Evolutionary conservation across 495 filamentous ascomycete species (phyloP).

Genomic region (Penicillium soppii): DNA sequence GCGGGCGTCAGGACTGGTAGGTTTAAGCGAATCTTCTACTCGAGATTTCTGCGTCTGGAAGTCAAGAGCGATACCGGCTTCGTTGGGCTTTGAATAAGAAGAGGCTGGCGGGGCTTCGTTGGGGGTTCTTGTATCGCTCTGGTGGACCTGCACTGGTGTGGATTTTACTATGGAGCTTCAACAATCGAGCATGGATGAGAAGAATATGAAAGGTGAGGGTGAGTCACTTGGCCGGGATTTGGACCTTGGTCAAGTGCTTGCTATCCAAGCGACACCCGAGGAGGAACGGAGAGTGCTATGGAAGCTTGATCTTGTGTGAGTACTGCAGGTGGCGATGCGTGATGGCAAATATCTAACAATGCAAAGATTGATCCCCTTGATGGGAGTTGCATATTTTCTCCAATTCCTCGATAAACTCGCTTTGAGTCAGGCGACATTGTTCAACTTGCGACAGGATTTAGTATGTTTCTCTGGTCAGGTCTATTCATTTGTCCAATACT

Average conservation of each 20-base stretch:
- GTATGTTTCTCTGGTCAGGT: conserved; percentile 4
- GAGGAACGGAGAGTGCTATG: conserved; percentile 27
- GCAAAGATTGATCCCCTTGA: conserved; percentile 44
- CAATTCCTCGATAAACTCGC: conserved; percentile 58
- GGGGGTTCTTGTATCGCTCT: neutral
- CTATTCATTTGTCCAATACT: neutral
- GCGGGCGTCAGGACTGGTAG: conserved; percentile 12
- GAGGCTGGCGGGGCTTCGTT: neutral
- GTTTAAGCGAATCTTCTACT: conserved; percentile 8
- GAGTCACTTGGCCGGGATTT: conserved; percentile 20
- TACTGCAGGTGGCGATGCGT: neutral
- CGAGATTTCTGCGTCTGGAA: neutral
- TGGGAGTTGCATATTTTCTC: conserved; percentile 33
- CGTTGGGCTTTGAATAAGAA: neutral
- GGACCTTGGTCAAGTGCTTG: conserved; percentile 29
- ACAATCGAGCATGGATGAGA: conserved; percentile 2
- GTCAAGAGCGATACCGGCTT: neutral
- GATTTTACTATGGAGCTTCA: neutral
- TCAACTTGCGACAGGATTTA: conserved; percentile 44
- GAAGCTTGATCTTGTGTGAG: conserved; percentile 34
- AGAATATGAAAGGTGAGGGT: conserved; percentile 6
- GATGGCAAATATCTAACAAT: neutral
- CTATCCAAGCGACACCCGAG: conserved; percentile 24
- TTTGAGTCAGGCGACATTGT: conserved; percentile 50
- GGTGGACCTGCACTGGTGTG: neutral